Conservation (phyloP, 768 basidiomycete genomes). For the Mycena galopus region DNA sequence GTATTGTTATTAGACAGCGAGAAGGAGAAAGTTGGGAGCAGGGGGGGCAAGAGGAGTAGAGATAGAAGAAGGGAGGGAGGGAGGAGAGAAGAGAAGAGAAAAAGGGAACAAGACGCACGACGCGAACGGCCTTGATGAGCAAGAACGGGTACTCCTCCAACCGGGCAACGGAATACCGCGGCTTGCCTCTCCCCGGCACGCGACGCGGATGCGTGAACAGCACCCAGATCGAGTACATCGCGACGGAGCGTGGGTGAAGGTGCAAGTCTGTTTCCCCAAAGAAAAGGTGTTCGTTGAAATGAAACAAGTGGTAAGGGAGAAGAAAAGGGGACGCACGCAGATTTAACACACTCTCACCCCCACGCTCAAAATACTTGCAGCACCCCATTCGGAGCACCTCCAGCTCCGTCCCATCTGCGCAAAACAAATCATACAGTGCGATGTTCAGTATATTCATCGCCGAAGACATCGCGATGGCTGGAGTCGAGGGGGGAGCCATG, state of each 20-base stretch:
- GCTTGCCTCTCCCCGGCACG: conserved; percentile 53
- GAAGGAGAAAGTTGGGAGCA: too few relatives aligned
- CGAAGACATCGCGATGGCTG: too few relatives aligned
- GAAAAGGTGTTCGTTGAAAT: conserved; percentile 1
- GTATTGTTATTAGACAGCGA: too few relatives aligned
- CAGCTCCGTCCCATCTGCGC: conserved; percentile 86
- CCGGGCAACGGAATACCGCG: conserved; percentile 55
- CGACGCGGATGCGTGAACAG: conserved; percentile 74
- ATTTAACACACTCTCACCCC: conserved; percentile 88
- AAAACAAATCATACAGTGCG: conserved; percentile 94
- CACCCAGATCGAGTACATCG: conserved; percentile 93
- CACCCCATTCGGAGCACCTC: conserved; percentile 83
- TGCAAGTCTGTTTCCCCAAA: conserved; percentile 65
- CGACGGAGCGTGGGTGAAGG: conserved; percentile 89
- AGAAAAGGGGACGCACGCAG: conserved; percentile 86
- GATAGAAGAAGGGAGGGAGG: too few relatives aligned
- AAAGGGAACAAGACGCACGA: too few relatives aligned
- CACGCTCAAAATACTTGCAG: conserved; percentile 97
- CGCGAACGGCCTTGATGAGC: conserved; percentile 68
- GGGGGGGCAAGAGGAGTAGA: too few relatives aligned
- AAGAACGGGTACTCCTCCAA: conserved; percentile 79
- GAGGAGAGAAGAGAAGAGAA: conserved; percentile 9
- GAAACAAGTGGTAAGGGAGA: too few relatives aligned
- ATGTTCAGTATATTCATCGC: conserved; percentile 95
- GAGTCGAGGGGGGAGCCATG: too few relatives aligned